Evolutionary conservation across 1,284 basidiomycete species (phyloP), one percentile per base, ranked within the genome.

Genomic region (Athelia psychrophila): DNA sequence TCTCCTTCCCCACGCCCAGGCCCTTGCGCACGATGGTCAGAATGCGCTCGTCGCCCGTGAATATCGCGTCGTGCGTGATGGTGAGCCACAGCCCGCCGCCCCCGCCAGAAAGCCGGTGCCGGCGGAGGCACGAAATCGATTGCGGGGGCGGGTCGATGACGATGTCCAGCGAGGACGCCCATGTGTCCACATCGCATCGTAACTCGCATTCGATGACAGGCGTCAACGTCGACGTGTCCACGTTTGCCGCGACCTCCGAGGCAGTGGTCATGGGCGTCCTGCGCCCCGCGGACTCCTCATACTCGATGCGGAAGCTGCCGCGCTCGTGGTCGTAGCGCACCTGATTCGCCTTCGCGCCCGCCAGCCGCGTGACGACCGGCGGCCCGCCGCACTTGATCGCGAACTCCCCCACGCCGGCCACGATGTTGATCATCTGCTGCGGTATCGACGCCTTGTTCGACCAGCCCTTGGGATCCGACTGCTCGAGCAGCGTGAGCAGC

Each of bases 41-140:
- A 4, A 95, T 76, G 45, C 86, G 80, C 49, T 94, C 92, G 33
- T 91, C 84, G 22, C 85, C 85, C 2, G 92, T 80, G 51, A 86
- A 81, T 16, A 86, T 74, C 2, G 86, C 82, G 55, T 95, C 91
- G 60, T 99, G 96, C 23, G 88, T 91, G 59, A 99, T 79, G 0
- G 93, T 96, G 20, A 99, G 72, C 97, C 97, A 99, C n/a, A 98
- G 72, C 0, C 96, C 96, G 8, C 97, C 95, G 2, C 95, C 96
- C 38, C 88, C 87, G 10, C 81, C 77, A 1, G 93, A 94, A 10
- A 99, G 77, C 18, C 88, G 81, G 68, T 99, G 96, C 30, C 97
- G 81, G 10, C 90, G 83, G 18, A 99, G 78, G 54, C 91, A 94
- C 1, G 88, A 84, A 35, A 96, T 86, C 3, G 82, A 78, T 58